Percentiles rank a stretch among this genome's conserved stretches.
Evolutionary conservation across 495 filamentous ascomycete species (phyloP).

Genomic region (Tuber aestivum): DNA sequence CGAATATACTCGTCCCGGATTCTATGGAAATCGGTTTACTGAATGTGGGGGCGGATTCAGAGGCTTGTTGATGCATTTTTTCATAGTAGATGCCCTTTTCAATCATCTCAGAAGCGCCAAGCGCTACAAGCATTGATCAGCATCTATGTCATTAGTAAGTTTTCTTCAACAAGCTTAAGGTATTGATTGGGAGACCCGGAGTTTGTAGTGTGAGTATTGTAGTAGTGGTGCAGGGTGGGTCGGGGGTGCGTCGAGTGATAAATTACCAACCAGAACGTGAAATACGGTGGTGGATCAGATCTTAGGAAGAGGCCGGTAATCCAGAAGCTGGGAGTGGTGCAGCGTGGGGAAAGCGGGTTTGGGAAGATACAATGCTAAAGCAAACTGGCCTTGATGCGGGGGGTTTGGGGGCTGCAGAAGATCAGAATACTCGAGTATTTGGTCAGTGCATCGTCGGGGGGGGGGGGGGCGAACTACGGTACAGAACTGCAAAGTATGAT

Average conservation of each 20-base stretch:
- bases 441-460: not conserved
- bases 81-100: not conserved
- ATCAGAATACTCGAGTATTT: not conserved
- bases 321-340: not conserved
- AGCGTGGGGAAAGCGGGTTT: not conserved
- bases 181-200: not conserved
- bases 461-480: not conserved
- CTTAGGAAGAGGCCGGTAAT: not conserved
- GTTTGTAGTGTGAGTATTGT: not conserved
- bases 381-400: not conserved
- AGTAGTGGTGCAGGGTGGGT: not conserved
- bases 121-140: not conserved
- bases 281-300: not conserved
- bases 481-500: not conserved
- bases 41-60: not conserved
- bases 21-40: not conserved
- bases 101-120: not conserved
- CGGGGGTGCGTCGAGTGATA: not conserved
- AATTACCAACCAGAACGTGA: not conserved
- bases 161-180: not conserved
- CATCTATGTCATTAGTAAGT: not conserved
- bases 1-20: not conserved
- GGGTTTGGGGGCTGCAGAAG: not conserved
- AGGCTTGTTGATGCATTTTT: not conserved
- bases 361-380: not conserved